phyloP scores from a whole-genome alignment of 1,139 yeast species.

The Debaryomyces nepalensis region DNA sequence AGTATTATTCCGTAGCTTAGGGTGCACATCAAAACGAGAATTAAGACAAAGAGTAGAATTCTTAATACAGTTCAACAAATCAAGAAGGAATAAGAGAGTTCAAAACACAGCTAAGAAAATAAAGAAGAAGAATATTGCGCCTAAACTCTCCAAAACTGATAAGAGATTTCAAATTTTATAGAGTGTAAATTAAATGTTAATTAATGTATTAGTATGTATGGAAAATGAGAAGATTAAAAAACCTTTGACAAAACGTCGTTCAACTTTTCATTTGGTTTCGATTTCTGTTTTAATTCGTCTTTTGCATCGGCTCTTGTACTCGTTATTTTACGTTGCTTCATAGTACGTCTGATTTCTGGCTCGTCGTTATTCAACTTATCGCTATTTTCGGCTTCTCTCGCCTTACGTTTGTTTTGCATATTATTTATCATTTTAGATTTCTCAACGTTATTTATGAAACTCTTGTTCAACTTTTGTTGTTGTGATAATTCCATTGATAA shows the following conservation, averaged over 20 bases:
- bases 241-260: slow-evolving; percentile 49
- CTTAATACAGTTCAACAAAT: slow-evolving; percentile 22
- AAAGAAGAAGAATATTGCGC: slow-evolving; percentile 6
- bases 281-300: slow-evolving; percentile 46
- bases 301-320: slow-evolving; percentile 70
- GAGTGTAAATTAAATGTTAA: slow-evolving; percentile 12
- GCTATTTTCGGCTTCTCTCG: slow-evolving; percentile 26
- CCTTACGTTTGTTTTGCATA: slow-evolving; percentile 59
- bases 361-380: slow-evolving; percentile 24
- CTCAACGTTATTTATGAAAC: slow-evolving; percentile 83
- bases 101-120: slow-evolving; percentile 9
- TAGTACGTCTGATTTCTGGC: slow-evolving; percentile 52
- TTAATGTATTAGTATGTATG: slow-evolving; percentile 9
- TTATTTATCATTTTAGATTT: slow-evolving; percentile 78
- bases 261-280: slow-evolving; percentile 50
- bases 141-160: slow-evolving; percentile 9
- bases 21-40: slow-evolving; percentile 25
- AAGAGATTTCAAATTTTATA: slow-evolving; percentile 5
- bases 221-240: slow-evolving; percentile 21
- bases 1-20: slow-evolving; percentile 24
- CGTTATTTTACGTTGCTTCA: slow-evolving; percentile 66
- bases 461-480: slow-evolving; percentile 84
- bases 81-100: slow-evolving; percentile 3
- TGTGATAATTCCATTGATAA: slow-evolving; percentile 86
- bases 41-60: slow-evolving; percentile 31